phyloP scores from a whole-genome alignment of 495 filamentous ascomycete species.

The Penicillium psychrofluorescens region DNA sequence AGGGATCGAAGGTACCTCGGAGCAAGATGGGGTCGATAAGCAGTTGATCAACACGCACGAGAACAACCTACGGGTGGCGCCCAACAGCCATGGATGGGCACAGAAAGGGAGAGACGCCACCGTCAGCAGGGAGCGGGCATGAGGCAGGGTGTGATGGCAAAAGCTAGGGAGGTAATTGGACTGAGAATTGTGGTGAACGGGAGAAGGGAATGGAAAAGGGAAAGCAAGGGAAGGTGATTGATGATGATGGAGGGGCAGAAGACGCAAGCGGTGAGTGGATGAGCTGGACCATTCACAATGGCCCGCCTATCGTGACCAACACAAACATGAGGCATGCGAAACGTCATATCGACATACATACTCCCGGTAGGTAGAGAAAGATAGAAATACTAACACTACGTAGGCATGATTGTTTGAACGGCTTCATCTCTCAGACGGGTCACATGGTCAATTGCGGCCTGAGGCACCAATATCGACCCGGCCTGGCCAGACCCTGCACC shows the following conservation, averaged over 20 bases:
- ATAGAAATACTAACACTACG: no score
- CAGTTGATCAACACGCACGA: no score
- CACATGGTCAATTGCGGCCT: slow-evolving; percentile 3
- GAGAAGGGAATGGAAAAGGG: slow-evolving; percentile 6
- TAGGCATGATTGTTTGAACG: no score
- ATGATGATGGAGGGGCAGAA: slow-evolving; percentile 15
- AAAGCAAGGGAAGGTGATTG: slow-evolving; percentile 6
- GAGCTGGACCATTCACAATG: slow-evolving; percentile 3
- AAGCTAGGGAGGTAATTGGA: background rate
- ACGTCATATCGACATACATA: no score
- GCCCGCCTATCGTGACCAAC: no score
- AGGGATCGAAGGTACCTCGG: slow-evolving; percentile 13
- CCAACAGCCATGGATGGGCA: slow-evolving; percentile 16
- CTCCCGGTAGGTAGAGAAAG: no score
- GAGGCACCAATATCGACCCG: background rate
- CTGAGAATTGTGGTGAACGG: background rate
- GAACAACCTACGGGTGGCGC: slow-evolving; percentile 2
- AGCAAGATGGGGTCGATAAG: slow-evolving; percentile 10
- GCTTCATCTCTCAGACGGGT: background rate
- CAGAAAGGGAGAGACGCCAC: background rate
- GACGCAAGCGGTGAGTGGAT: slow-evolving; percentile 18
- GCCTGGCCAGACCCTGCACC: background rate
- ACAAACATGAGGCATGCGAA: no score
- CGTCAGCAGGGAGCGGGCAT: no score
- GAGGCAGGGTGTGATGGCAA: no score